phyloP scores from a whole-genome alignment of 345 rosid genomes.

The Populus ilicifolia region DNA sequence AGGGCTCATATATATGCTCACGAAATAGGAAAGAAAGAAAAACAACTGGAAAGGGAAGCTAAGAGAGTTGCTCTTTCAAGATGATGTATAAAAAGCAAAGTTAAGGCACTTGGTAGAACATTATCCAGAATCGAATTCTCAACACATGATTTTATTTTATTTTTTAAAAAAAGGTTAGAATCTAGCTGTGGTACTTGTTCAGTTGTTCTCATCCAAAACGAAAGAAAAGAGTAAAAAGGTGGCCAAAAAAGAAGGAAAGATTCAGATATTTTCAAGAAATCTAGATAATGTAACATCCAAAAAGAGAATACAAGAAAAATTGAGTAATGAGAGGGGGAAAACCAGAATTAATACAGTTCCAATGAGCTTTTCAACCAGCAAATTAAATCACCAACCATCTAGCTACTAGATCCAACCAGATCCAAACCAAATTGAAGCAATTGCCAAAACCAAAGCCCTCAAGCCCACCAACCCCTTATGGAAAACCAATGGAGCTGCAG shows the following conservation, averaged over 20 bases:
- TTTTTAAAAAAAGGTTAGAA: no score
- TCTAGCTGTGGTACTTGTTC: no score
- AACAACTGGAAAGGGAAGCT: no score
- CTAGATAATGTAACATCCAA: neutral
- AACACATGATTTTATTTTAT: no score
- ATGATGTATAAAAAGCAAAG: no score
- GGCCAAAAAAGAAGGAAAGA: neutral
- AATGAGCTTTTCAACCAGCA: neutral
- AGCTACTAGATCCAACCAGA: slow-evolving; percentile 32
- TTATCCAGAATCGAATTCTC: no score
- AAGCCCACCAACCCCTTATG: slow-evolving; percentile 22
- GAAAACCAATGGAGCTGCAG: slow-evolving; percentile 18
- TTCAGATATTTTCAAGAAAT: neutral
- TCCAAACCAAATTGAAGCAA: slow-evolving; percentile 29
- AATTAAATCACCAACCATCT: neutral
- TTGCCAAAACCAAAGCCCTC: slow-evolving; percentile 17
- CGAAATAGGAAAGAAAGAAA: no score
- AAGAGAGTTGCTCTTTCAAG: no score
- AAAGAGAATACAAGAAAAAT: neutral
- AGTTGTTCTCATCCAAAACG: neutral
- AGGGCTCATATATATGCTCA: no score
- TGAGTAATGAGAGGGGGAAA: no score
- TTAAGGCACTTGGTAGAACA: no score
- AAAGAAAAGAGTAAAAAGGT: neutral
- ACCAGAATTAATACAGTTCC: neutral